Evolutionary conservation across 2,329 filamentous ascomycete genomes (phyloP).

Genomic region (Calonectria pseudoreteaudii): DNA sequence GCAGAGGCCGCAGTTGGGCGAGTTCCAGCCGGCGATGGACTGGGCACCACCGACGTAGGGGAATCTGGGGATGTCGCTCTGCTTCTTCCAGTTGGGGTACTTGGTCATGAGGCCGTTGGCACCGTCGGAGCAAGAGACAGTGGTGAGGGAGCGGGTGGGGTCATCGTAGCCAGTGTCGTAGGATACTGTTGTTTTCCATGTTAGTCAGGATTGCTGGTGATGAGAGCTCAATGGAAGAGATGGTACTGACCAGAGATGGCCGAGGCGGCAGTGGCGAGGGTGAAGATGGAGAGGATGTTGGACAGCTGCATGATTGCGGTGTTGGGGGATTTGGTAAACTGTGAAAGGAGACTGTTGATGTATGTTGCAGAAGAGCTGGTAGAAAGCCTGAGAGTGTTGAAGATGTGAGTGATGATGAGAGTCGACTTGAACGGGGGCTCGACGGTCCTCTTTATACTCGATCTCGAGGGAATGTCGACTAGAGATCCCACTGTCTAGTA

Average conservation of each 20-base stretch:
- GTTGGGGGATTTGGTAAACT: slow-evolving; percentile 25
- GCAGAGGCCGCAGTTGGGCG: slow-evolving; percentile 68
- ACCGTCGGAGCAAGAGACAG: slow-evolving; percentile 76
- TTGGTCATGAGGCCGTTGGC: slow-evolving; percentile 71
- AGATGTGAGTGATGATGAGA: slow-evolving; percentile 17
- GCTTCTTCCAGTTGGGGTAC: slow-evolving; percentile 68
- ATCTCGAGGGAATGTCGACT: not conserved
- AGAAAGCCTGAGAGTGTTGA: slow-evolving; percentile 13
- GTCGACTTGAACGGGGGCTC: slow-evolving; percentile 24
- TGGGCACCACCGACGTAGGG: slow-evolving; percentile 67
- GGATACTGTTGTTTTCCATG: slow-evolving; percentile 61
- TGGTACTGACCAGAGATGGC: slow-evolving; percentile 49
- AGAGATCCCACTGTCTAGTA: slow-evolving; percentile 17
- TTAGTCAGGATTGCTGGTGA: slow-evolving; percentile 23
- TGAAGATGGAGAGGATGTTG: slow-evolving; percentile 53
- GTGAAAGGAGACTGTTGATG: slow-evolving; percentile 14
- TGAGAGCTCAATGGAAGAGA: not conserved
- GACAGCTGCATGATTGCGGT: slow-evolving; percentile 58
- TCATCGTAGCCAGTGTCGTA: slow-evolving; percentile 81
- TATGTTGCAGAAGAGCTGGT: slow-evolving; percentile 18
- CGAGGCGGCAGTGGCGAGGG: slow-evolving; percentile 51
- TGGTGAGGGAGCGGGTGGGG: slow-evolving; percentile 62
- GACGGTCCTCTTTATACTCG: slow-evolving; percentile 38
- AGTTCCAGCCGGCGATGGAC: slow-evolving; percentile 68
- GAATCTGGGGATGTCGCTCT: slow-evolving; percentile 63